A percentile compares a stretch with the other conserved stretches of the same genome.
Evolutionary conservation across 1,284 basidiomycete genomes (phyloP).

Genomic region (Pholiota adiposa): DNA sequence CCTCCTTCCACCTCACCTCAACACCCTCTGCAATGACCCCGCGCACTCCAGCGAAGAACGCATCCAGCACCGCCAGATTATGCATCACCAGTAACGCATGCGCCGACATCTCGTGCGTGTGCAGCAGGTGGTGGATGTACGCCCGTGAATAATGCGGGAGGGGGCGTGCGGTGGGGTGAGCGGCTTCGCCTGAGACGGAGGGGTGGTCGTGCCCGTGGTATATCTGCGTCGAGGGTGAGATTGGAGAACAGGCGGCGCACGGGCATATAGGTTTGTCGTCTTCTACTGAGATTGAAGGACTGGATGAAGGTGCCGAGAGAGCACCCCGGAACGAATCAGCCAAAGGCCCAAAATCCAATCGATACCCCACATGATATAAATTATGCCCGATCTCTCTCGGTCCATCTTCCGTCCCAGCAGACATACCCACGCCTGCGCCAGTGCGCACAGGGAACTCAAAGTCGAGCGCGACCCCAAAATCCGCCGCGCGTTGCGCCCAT

Average conservation of each 20-base stretch:
- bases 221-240: conserved; percentile 40
- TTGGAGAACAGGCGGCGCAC: conserved; percentile 69
- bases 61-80: conserved; percentile 68
- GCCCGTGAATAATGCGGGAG: conserved; percentile 60
- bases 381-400: conserved; percentile 66
- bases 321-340: conserved; percentile 44
- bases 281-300: neutral
- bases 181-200: conserved; percentile 19
- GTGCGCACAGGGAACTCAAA: conserved; percentile 69
- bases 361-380: conserved; percentile 62
- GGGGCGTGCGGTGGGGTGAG: neutral
- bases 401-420: no score
- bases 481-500: conserved; percentile 70
- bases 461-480: conserved; percentile 74
- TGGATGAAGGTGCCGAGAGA: neutral
- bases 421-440: neutral
- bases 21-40: conserved; percentile 35
- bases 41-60: conserved; percentile 66
- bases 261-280: conserved; percentile 41
- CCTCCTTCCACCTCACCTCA: conserved; percentile 13
- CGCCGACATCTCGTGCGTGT: conserved; percentile 87
- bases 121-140: conserved; percentile 81
- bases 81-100: conserved; percentile 75
- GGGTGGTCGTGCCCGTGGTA: conserved; percentile 55
- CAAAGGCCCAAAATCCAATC: conserved; percentile 61